Evolutionary conservation across 495 filamentous ascomycete species (phyloP).

Genomic region (Pyrenopolyporus hunteri): DNA sequence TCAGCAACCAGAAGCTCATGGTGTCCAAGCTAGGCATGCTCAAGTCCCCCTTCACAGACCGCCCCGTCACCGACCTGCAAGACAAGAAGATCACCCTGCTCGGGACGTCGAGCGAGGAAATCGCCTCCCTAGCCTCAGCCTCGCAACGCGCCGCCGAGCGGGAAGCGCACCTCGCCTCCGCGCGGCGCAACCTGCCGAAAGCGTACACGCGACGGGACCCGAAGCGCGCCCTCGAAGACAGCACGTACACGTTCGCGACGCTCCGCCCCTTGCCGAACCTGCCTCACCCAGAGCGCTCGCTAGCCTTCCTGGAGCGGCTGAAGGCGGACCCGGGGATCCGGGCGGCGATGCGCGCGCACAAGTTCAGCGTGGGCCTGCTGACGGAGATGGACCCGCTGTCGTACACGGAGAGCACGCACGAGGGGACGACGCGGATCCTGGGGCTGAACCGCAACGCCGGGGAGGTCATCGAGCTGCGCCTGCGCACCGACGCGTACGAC

Average conservation of each 20-base stretch:
- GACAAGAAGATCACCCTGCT: conserved; percentile 67
- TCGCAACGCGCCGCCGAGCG: conserved; percentile 48
- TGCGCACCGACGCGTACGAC: conserved; percentile 92
- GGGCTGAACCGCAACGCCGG: conserved; percentile 89
- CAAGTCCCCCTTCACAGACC: conserved; percentile 58
- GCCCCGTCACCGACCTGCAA: conserved; percentile 56
- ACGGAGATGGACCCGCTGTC: conserved; percentile 93
- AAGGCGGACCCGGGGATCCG: conserved; percentile 85
- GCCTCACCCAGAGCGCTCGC: conserved; percentile 69
- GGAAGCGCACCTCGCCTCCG: conserved; percentile 45
- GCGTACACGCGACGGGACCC: conserved; percentile 29
- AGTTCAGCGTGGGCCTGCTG: conserved; percentile 83
- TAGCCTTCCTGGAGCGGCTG: conserved; percentile 77
- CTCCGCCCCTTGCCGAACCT: conserved; percentile 80
- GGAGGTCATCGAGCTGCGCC: conserved; percentile 86
- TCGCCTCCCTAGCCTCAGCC: conserved; percentile 54
- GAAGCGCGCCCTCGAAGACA: conserved; percentile 53
- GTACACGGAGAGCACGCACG: conserved; percentile 72
- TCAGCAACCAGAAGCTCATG: conserved; percentile 76
- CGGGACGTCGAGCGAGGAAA: conserved; percentile 61
- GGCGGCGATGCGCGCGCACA: conserved; percentile 78
- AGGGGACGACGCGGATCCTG: conserved; percentile 72
- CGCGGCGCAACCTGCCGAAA: conserved; percentile 44
- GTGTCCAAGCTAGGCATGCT: conserved; percentile 70
- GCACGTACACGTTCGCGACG: conserved; percentile 79